Evolutionary conservation across 495 filamentous ascomycete species (phyloP).

Genomic region (Evansstolkia leycettana): DNA sequence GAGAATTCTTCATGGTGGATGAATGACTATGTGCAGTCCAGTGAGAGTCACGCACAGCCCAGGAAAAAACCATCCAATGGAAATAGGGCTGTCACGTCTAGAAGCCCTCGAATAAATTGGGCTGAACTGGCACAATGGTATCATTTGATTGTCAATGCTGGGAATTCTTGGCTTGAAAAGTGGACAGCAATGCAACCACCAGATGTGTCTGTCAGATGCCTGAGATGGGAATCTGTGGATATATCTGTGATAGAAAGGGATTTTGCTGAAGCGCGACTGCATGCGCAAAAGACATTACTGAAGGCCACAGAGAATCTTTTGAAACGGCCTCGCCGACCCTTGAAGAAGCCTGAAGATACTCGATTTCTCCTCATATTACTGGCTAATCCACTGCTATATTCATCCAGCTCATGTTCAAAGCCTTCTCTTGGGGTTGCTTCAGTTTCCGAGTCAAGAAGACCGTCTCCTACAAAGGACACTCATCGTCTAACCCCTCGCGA

Average conservation of each 20-base stretch:
- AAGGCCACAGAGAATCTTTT: constrained; percentile 76
- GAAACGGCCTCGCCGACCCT: constrained; percentile 66
- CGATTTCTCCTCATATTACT: constrained; percentile 77
- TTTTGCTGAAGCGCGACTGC: constrained; percentile 52
- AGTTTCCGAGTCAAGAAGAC: constrained; percentile 15
- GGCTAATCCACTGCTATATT: constrained; percentile 66
- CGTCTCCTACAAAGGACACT: constrained; percentile 15
- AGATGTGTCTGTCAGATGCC: constrained; percentile 11
- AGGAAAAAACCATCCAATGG: constrained; percentile 15
- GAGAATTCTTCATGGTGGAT: constrained; percentile 85
- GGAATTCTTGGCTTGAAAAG: constrained; percentile 43
- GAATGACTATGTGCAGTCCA: constrained; percentile 31
- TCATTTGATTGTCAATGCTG: constrained; percentile 51
- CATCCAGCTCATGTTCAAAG: constrained; percentile 12
- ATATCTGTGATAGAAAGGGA: constrained; percentile 42
- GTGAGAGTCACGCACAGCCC: constrained; percentile 10
- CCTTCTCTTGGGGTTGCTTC: constrained; percentile 1
- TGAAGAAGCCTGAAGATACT: constrained; percentile 57
- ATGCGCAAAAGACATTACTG: constrained; percentile 56
- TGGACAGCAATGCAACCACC: constrained; percentile 30
- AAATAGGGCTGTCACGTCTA: constrained; percentile 38
- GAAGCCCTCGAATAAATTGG: constrained; percentile 71
- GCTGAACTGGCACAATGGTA: constrained; percentile 63
- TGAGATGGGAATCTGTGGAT: constrained; percentile 21
- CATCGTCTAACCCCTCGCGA: constrained; percentile 10